Conservation (phyloP, 2,329 filamentous ascomycete genomes). For the Penicillium janthinellum region DNA sequence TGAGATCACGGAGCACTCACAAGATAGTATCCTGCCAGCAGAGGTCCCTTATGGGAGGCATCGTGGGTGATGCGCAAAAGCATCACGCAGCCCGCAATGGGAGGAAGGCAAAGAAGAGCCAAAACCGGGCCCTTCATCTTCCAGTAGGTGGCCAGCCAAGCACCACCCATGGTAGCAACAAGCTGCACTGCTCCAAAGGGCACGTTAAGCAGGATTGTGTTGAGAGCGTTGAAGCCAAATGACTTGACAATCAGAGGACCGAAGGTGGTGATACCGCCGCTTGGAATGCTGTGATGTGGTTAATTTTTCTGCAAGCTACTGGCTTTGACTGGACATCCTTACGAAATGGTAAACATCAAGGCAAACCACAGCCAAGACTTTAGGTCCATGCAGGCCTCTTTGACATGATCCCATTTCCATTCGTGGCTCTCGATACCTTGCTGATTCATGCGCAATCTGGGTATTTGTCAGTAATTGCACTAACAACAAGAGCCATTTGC, state of each 20-base stretch:
- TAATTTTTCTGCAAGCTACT: neutral
- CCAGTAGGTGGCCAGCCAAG: conserved; percentile 56
- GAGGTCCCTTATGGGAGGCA: conserved; percentile 49
- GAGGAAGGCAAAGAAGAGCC: conserved; percentile 56
- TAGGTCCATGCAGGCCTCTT: conserved; percentile 57
- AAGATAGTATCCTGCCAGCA: conserved; percentile 62
- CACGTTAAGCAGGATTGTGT: conserved; percentile 63
- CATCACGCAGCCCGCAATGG: conserved; percentile 59
- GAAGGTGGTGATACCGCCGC: conserved; percentile 61
- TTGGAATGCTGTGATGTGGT: conserved; percentile 48
- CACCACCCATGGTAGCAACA: conserved; percentile 60
- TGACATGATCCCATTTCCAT: conserved; percentile 57
- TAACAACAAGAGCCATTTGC: neutral
- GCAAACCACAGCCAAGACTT: conserved; percentile 64
- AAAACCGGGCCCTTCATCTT: conserved; percentile 60
- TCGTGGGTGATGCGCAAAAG: conserved; percentile 54
- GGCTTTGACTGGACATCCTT: conserved; percentile 19
- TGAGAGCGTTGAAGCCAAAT: conserved; percentile 59
- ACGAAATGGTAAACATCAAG: conserved; percentile 58
- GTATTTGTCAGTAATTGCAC: neutral
- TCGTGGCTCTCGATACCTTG: conserved; percentile 44
- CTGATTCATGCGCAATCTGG: conserved; percentile 53
- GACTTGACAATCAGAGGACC: conserved; percentile 60
- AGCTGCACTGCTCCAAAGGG: conserved; percentile 64
- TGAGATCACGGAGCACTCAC: conserved; percentile 15